phyloP scores from a whole-genome alignment of 2,329 filamentous ascomycete genomes.

The Juglanconis sp. region DNA sequence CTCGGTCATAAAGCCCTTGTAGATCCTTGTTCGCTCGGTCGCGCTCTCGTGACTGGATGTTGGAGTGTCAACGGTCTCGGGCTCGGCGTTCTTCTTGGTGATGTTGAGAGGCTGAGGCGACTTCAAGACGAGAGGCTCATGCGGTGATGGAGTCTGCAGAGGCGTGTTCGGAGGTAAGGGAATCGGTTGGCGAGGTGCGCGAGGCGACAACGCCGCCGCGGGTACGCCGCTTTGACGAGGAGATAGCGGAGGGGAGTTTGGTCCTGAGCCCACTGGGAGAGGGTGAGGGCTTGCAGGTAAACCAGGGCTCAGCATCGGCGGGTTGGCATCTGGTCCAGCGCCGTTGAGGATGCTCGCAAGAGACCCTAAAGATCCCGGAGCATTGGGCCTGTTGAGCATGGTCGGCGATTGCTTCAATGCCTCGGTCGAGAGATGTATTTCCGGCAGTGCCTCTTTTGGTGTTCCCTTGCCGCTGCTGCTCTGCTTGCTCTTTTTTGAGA shows the following conservation, averaged over 20 bases:
- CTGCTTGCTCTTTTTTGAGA: conserved; percentile 69
- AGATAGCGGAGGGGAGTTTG: conserved; percentile 67
- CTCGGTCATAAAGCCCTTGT: conserved; percentile 75
- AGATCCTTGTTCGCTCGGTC: conserved; percentile 54
- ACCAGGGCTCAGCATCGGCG: conserved; percentile 55
- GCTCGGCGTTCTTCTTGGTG: conserved; percentile 30
- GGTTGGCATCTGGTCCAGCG: conserved; percentile 29
- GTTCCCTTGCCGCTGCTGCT: conserved; percentile 49
- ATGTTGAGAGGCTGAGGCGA: conserved; percentile 41
- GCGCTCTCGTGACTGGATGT: conserved; percentile 33
- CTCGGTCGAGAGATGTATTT: conserved; percentile 29
- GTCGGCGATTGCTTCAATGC: conserved; percentile 37
- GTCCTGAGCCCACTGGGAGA: conserved; percentile 46
- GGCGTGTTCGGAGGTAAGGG: conserved; percentile 70
- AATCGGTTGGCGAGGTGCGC: conserved; percentile 70
- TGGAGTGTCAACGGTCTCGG: conserved; percentile 25
- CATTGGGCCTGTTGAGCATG: conserved; percentile 31
- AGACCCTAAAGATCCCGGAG: conserved; percentile 44
- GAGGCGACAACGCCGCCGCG: conserved; percentile 56
- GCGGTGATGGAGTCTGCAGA: conserved; percentile 54
- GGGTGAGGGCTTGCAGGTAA: conserved; percentile 60
- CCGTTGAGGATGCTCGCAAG: conserved; percentile 50
- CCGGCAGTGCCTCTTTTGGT: conserved; percentile 36
- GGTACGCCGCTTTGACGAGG: conserved; percentile 46
- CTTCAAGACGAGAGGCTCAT: conserved; percentile 32